A percentile compares a stretch with the other conserved stretches of the same genome.
Evolutionary conservation across 2,329 filamentous ascomycete genomes (phyloP).

Genomic region (Neocatenulostroma microsporum): DNA sequence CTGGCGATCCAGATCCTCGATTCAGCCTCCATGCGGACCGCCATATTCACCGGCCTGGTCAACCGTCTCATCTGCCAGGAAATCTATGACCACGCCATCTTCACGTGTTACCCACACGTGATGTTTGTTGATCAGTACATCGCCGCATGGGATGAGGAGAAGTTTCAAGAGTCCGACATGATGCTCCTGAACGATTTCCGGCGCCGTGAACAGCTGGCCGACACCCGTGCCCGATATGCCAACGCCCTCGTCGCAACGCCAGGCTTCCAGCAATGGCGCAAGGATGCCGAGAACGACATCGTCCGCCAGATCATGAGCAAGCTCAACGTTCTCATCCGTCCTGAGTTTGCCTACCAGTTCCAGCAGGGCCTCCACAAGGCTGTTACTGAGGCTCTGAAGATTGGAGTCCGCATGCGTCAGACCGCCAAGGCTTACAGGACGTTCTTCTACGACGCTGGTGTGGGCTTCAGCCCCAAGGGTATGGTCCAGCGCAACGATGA

Average conservation of each 20-base stretch:
- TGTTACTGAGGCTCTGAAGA: conserved; percentile 10
- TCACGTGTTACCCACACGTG: conserved; percentile 1
- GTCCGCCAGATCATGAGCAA: conserved; percentile 3
- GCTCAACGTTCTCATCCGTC: conserved; percentile 6
- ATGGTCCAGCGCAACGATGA: conserved; percentile 15
- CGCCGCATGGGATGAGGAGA: conserved; percentile 3
- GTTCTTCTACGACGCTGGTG: conserved; percentile 8
- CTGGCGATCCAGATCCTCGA: too few relatives aligned
- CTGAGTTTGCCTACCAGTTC: not conserved
- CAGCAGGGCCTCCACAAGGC: conserved; percentile 3
- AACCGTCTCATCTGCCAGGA: conserved; percentile 5
- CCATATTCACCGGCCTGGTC: conserved; percentile 9
- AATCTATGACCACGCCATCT: conserved; percentile 4
- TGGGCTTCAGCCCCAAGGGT: conserved; percentile 7
- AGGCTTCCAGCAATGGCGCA: conserved; percentile 13
- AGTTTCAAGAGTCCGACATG: not conserved
- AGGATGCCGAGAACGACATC: conserved; percentile 2
- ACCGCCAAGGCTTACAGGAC: conserved; percentile 7
- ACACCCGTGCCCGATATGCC: conserved; percentile 8
- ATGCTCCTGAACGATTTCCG: conserved; percentile 1
- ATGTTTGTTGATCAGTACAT: not conserved
- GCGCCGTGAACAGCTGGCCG: not conserved
- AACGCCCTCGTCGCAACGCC: conserved; percentile 5
- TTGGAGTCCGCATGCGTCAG: conserved; percentile 12
- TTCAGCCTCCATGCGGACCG: conserved; percentile 4